phyloP scores from a whole-genome alignment of 108 stramenopile species.

The Cyclostephanos tholiformis region DNA sequence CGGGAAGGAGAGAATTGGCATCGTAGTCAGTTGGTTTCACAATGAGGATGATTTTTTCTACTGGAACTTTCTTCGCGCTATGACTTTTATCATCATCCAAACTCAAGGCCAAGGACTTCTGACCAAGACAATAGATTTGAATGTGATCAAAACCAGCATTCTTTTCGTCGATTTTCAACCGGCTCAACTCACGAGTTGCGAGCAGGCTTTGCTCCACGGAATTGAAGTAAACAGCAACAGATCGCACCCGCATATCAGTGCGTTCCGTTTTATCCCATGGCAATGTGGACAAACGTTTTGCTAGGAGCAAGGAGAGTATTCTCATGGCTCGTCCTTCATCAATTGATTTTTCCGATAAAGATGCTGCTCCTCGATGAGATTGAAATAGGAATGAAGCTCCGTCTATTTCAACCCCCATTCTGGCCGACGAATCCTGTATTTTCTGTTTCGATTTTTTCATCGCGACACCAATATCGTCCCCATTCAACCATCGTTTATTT shows the following conservation, averaged over 20 bases:
- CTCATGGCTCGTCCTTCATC: conserved; percentile 53
- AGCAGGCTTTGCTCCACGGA: conserved; percentile 65
- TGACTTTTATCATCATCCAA: conserved; percentile 20
- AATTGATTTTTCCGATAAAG: conserved; percentile 27
- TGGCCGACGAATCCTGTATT: conserved; percentile 21
- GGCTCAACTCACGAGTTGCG: conserved; percentile 57
- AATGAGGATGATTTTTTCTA: conserved; percentile 50
- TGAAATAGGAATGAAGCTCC: conserved; percentile 27
- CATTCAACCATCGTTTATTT: conserved; percentile 28
- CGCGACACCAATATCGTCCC: conserved; percentile 1
- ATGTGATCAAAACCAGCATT: conserved; percentile 44
- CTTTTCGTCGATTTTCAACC: conserved; percentile 22
- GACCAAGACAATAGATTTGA: conserved; percentile 46
- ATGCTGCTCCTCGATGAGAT: conserved; percentile 30
- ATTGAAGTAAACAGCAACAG: conserved; percentile 68
- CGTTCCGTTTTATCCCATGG: conserved; percentile 42
- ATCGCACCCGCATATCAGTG: neutral
- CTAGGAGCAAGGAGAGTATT: conserved; percentile 58
- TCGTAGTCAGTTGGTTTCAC: conserved; percentile 75
- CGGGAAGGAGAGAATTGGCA: conserved; percentile 49
- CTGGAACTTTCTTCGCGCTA: conserved; percentile 10
- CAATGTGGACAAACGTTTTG: conserved; percentile 41
- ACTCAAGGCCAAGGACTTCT: conserved; percentile 40
- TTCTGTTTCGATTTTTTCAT: conserved; percentile 8
- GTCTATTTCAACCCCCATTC: conserved; percentile 81